Evolutionary conservation across 768 basidiomycete species (phyloP).

Genomic region (Psilocybe sp.): DNA sequence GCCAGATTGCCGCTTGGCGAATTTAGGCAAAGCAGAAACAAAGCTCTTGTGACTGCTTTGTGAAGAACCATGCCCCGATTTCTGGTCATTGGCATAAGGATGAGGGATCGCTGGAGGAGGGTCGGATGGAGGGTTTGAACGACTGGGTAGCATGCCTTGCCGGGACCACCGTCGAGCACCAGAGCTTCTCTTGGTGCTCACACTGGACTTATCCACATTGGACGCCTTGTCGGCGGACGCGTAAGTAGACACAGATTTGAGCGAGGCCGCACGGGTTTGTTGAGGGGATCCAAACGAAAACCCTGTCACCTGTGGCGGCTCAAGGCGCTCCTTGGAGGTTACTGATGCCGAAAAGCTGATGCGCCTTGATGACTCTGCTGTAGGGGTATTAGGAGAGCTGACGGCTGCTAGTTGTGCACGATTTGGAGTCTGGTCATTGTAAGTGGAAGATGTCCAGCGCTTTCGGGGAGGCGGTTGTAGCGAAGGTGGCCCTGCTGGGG

Average conservation of each 20-base stretch:
- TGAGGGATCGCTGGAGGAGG: conserved; percentile 51
- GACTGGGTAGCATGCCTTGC: conserved; percentile 46
- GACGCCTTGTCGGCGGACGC: conserved; percentile 36
- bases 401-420: too few relatives aligned
- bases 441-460: conserved; percentile 39
- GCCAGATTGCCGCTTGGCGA: conserved; percentile 50
- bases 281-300: conserved; percentile 38
- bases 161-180: conserved; percentile 51
- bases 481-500: conserved; percentile 32
- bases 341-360: conserved; percentile 14
- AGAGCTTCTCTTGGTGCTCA: conserved; percentile 32
- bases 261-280: conserved; percentile 37
- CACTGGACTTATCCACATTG: conserved; percentile 34
- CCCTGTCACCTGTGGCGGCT: conserved; percentile 21
- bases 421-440: conserved; percentile 10
- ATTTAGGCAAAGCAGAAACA: conserved; percentile 43
- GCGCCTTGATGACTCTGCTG: conserved; percentile 13
- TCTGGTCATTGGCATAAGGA: conserved; percentile 24
- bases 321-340: conserved; percentile 16
- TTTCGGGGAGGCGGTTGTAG: conserved; percentile 51
- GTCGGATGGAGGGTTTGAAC: conserved; percentile 55
- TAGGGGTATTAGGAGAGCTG: conserved; percentile 1
- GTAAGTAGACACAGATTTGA: conserved; percentile 43
- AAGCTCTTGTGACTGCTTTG: conserved; percentile 39
- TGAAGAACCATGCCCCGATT: conserved; percentile 28